Evolutionary conservation across 768 basidiomycete species (phyloP).

Genomic region (Lentinula raphanica): DNA sequence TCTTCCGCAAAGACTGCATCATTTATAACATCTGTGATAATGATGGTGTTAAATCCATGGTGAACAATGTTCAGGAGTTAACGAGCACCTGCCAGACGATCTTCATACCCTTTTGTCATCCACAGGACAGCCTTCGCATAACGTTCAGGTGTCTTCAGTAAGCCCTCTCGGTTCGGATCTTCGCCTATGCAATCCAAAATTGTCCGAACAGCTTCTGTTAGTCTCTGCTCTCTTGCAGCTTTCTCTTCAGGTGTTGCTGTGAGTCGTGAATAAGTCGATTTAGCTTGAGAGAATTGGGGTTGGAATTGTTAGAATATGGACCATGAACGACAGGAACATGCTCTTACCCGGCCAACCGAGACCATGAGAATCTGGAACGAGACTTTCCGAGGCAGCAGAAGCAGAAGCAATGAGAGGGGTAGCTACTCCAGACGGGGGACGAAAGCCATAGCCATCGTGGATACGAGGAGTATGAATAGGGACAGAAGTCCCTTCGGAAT

Average conservation of each 20-base stretch:
- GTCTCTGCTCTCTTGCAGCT: conserved; percentile 64
- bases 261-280: conserved; percentile 82
- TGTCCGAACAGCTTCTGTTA: conserved; percentile 81
- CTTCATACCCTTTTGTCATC: conserved; percentile 99
- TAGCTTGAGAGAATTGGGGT: conserved; percentile 49
- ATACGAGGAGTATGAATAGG: conserved; percentile 27
- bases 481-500: background rate
- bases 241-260: conserved; percentile 75
- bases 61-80: conserved; percentile 13
- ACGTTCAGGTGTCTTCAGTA: conserved; percentile 86
- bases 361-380: conserved; percentile 59
- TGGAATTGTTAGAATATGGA: no score
- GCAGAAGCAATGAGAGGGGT: conserved; percentile 46
- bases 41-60: conserved; percentile 8
- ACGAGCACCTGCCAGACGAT: conserved; percentile 73
- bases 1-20: conserved; percentile 98
- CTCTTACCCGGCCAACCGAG: conserved; percentile 85
- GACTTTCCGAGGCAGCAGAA: conserved; percentile 6
- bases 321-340: no score
- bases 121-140: conserved; percentile 97
- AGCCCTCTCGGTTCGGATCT: conserved; percentile 92
- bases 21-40: conserved; percentile 84
- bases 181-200: conserved; percentile 97
- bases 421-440: conserved; percentile 58
- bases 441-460: conserved; percentile 81